phyloP scores from a whole-genome alignment of 2,329 filamentous ascomycete genomes.

The Pseudogymnoascus verrucosus region DNA sequence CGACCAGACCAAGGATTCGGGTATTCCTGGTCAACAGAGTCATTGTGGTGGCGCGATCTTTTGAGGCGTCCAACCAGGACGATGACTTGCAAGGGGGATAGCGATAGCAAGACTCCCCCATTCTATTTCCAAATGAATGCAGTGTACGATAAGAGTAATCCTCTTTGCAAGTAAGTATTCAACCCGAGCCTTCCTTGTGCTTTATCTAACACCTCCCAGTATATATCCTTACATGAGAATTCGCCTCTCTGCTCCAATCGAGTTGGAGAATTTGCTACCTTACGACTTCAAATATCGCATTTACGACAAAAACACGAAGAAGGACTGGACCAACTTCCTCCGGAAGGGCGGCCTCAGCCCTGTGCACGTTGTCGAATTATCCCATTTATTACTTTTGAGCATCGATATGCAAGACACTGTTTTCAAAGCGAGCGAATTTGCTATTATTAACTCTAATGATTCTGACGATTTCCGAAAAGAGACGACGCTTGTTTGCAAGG shows the following conservation, averaged over 20 bases:
- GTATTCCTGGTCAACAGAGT: slow-evolving; percentile 88
- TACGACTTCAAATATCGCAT: slow-evolving; percentile 99
- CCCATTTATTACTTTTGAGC: slow-evolving; percentile 84
- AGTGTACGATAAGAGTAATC: slow-evolving; percentile 73
- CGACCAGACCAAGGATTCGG: slow-evolving; percentile 94
- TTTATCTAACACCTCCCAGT: slow-evolving; percentile 36
- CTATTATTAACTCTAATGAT: slow-evolving; percentile 87
- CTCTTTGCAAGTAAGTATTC: slow-evolving; percentile 59
- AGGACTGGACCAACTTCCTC: slow-evolving; percentile 97
- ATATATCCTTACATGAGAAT: slow-evolving; percentile 93
- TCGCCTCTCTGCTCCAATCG: slow-evolving; percentile 83
- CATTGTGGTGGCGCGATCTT: slow-evolving; percentile 87
- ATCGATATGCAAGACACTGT: slow-evolving; percentile 94
- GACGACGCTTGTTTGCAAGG: slow-evolving; percentile 69
- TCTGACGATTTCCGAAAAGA: slow-evolving; percentile 86
- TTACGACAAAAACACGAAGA: slow-evolving; percentile 97
- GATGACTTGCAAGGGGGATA: slow-evolving; percentile 80
- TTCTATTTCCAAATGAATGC: slow-evolving; percentile 98
- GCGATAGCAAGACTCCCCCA: slow-evolving; percentile 64
- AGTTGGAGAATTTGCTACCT: slow-evolving; percentile 87
- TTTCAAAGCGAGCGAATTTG: slow-evolving; percentile 92
- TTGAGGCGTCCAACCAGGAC: slow-evolving; percentile 78
- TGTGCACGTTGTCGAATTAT: slow-evolving; percentile 93
- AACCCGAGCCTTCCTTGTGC: not conserved
- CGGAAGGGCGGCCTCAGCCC: slow-evolving; percentile 95